Evolutionary conservation across 805 yeast species (phyloP), one percentile per base, ranked within the genome.

Genomic region (Saccharomycopsis vini): DNA sequence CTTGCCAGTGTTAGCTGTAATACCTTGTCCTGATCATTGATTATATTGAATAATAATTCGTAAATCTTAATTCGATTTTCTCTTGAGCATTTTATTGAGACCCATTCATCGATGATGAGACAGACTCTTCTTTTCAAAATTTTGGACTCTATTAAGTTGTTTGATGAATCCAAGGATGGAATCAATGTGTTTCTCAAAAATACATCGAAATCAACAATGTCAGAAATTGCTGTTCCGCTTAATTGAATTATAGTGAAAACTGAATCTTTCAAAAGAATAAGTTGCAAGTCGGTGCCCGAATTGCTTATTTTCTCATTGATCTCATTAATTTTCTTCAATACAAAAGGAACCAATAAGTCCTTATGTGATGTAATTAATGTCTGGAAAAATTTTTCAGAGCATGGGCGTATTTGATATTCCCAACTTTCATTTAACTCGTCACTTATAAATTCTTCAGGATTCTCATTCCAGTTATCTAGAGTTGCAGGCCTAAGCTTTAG

Each of bases 381-480:
- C 52, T 80, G 84, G 57, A 79, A 88, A 52, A 87, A 78, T 56
- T 79, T 79, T 53, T 86, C 95, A 0, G 95, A 87, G 62, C 96
- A 86, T 3, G 90, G 87, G 45, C 94, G 68, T 10, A 88, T 71
- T 57, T 84, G 89, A 58, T 67, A 86, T 56, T 89, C 97, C 79
- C 85, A 87, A 56, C 81, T 79, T 4, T 77, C 66, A 40, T 78
- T 72, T 45, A 80, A 64, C 52, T 88, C 95, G 55, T 87, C 95
- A 50, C 79, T 78, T 18, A 84, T 78, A 86, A 95, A 92, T 59
- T 87, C 96, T 58, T 88, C 97, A 0, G 97, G 96, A 47, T 88
- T 95, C 15, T 72, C 60, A 10, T 68, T 58, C 97, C 97, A 92
- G 31, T 75, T 66, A 53, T 84, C 94, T 39, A 90, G 60, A 57